These are phyloP conservation scores for Bipolaris gigantea DNA, from an alignment of 2,329 filamentous ascomycete species.

Conservation along the genomic window DNA sequence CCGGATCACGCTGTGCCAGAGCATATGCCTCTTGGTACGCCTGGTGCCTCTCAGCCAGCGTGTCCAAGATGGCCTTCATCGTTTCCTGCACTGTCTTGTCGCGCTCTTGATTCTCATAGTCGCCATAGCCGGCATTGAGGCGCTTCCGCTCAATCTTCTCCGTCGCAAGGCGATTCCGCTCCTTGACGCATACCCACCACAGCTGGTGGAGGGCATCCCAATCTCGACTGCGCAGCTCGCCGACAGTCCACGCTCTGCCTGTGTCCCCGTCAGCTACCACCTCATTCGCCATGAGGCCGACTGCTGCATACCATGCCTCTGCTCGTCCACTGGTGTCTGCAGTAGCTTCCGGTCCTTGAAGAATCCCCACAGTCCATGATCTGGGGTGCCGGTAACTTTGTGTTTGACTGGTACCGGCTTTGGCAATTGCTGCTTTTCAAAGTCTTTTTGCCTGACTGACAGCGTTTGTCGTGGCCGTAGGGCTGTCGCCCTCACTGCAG, in stretches of 20 bases:
- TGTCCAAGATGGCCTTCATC: slow-evolving; percentile 80
- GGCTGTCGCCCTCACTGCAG: slow-evolving; percentile 76
- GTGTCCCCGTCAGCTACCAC: slow-evolving; percentile 7
- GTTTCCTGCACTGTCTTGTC: slow-evolving; percentile 72
- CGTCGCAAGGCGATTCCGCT: slow-evolving; percentile 87
- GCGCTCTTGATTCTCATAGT: slow-evolving; percentile 65
- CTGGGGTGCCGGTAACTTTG: slow-evolving; percentile 63
- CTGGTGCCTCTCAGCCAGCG: slow-evolving; percentile 85
- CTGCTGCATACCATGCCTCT: slow-evolving; percentile 62
- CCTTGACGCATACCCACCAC: slow-evolving; percentile 93
- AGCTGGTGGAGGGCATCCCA: slow-evolving; percentile 91
- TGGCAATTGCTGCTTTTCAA: slow-evolving; percentile 57
- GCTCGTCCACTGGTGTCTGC: slow-evolving; percentile 70
- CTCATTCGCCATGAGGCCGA: neutral
- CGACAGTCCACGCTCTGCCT: slow-evolving; percentile 79
- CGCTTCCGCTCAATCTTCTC: slow-evolving; percentile 68
- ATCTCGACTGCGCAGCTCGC: slow-evolving; percentile 84
- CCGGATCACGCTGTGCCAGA: slow-evolving; percentile 59
- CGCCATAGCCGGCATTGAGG: slow-evolving; percentile 72
- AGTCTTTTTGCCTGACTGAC: slow-evolving; percentile 68
- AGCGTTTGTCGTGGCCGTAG: slow-evolving; percentile 66
- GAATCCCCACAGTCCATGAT: slow-evolving; percentile 92
- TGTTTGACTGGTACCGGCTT: slow-evolving; percentile 66
- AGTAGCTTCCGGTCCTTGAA: slow-evolving; percentile 73
- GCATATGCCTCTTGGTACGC: slow-evolving; percentile 77